Conservation (phyloP, 352 stramenopile genomes). For the Pythium grandisporangium region DNA sequence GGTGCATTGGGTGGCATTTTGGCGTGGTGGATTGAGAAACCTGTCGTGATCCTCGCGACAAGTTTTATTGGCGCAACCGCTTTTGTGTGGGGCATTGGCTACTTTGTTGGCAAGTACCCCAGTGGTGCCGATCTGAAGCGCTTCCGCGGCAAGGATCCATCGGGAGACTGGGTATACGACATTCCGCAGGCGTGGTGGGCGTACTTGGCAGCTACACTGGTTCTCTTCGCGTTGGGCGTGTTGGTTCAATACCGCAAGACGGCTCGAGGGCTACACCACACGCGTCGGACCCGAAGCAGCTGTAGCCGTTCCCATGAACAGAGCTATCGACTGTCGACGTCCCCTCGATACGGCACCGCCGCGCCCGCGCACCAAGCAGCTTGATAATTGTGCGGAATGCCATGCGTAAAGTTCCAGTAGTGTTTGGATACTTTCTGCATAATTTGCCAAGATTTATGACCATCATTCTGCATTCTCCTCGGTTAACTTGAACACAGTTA, state of each 20-base stretch:
- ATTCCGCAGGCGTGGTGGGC: constrained; percentile 26
- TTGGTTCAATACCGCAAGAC: constrained; percentile 23
- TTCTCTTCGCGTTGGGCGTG: constrained; percentile 16
- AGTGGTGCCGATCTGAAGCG: constrained; percentile 33
- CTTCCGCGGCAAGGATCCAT: constrained; percentile 15
- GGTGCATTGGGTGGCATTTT: constrained; percentile 25
- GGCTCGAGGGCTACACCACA: background rate
- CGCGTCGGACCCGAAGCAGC: too few relatives aligned
- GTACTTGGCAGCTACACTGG: constrained; percentile 18
- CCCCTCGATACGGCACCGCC: constrained; percentile 8
- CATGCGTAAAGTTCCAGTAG: too few relatives aligned
- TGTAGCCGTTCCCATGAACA: too few relatives aligned
- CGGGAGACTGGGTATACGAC: constrained; percentile 14
- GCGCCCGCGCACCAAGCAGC: constrained; percentile 16
- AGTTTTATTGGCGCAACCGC: constrained; percentile 33
- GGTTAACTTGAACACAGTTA: too few relatives aligned
- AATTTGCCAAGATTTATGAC: too few relatives aligned
- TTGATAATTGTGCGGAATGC: constrained; percentile 6
- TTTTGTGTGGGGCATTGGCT: constrained; percentile 35
- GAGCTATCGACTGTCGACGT: background rate
- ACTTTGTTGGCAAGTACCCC: constrained; percentile 48
- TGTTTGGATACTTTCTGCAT: too few relatives aligned
- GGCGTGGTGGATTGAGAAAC: constrained; percentile 38
- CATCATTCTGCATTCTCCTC: too few relatives aligned
- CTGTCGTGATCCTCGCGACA: constrained; percentile 42